Conservation (phyloP, 495 filamentous ascomycete genomes). For the Corynascus novoguineensis region DNA sequence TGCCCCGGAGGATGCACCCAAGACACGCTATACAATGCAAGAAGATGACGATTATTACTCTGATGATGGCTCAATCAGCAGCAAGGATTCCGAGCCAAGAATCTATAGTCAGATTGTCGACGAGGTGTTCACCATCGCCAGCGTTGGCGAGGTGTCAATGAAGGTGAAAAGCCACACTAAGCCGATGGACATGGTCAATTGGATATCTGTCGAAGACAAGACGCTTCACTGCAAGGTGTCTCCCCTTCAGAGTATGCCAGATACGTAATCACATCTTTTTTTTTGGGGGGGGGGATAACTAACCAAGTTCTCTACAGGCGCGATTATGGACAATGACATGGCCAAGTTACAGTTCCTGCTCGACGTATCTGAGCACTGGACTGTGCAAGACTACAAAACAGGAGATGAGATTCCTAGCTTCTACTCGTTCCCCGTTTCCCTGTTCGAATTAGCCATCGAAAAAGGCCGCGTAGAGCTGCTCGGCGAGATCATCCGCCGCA, state of each 20-base stretch:
- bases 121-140: conserved; percentile 62
- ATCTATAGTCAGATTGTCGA: conserved; percentile 50
- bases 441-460: conserved; percentile 29
- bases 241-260: background rate
- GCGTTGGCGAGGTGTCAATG: conserved; percentile 58
- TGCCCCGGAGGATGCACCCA: conserved; percentile 39
- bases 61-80: conserved; percentile 21
- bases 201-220: too few relatives aligned
- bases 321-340: conserved; percentile 32
- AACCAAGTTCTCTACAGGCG: conserved; percentile 26
- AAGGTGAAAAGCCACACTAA: conserved; percentile 55
- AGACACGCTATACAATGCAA: conserved; percentile 47
- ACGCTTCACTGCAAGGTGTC: too few relatives aligned
- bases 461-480: conserved; percentile 37
- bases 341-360: conserved; percentile 36
- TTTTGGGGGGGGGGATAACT: background rate
- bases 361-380: conserved; percentile 29
- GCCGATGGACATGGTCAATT: conserved; percentile 44
- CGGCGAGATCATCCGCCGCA: conserved; percentile 38
- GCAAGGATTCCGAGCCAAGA: conserved; percentile 32
- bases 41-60: conserved; percentile 20
- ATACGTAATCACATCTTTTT: background rate
- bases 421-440: conserved; percentile 29
- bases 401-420: conserved; percentile 27
- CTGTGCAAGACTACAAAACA: conserved; percentile 20